These are phyloP conservation scores for Chaetomidium leptoderma DNA, from an alignment of 495 filamentous ascomycete genomes.

Conservation along the genomic window DNA sequence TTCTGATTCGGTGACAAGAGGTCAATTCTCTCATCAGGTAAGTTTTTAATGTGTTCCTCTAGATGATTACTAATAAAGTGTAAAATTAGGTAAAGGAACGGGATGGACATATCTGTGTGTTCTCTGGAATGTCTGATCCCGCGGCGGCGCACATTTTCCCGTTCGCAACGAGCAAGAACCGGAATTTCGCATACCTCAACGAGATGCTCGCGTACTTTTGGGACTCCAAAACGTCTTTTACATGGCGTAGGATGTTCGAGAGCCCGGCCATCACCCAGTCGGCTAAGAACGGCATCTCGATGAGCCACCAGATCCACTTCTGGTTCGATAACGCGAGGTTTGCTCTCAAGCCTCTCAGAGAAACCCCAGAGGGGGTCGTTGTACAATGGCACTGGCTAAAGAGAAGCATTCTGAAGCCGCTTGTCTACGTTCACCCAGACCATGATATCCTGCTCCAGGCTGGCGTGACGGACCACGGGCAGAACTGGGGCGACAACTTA, in stretches of 20 bases:
- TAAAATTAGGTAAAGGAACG: slow-evolving; percentile 8
- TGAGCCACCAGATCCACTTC: slow-evolving; percentile 17
- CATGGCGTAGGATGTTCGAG: slow-evolving; percentile 4
- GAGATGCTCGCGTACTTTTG: slow-evolving; percentile 8
- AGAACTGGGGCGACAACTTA: neutral
- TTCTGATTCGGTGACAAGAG: slow-evolving; percentile 7
- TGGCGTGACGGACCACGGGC: neutral
- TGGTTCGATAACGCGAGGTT: slow-evolving; percentile 15
- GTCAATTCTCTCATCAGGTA: neutral
- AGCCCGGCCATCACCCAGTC: slow-evolving; percentile 11
- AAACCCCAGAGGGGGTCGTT: slow-evolving; percentile 9
- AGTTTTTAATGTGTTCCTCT: neutral
- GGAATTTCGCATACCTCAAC: slow-evolving; percentile 4
- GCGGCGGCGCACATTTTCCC: slow-evolving; percentile 16
- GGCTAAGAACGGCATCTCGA: slow-evolving; percentile 12
- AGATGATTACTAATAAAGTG: slow-evolving; percentile 1
- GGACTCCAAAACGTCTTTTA: slow-evolving; percentile 10
- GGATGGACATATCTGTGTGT: slow-evolving; percentile 16
- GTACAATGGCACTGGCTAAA: slow-evolving; percentile 20
- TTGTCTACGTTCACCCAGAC: neutral
- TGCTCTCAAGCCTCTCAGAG: slow-evolving; percentile 14
- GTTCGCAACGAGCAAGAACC: slow-evolving; percentile 14
- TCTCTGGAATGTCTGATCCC: slow-evolving; percentile 13
- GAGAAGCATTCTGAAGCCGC: neutral
- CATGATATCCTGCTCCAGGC: neutral